Evolutionary conservation across 2,329 filamentous ascomycete species (phyloP), one percentile per base, ranked within the genome.

Genomic region (Pleochaeta shiraiana): DNA sequence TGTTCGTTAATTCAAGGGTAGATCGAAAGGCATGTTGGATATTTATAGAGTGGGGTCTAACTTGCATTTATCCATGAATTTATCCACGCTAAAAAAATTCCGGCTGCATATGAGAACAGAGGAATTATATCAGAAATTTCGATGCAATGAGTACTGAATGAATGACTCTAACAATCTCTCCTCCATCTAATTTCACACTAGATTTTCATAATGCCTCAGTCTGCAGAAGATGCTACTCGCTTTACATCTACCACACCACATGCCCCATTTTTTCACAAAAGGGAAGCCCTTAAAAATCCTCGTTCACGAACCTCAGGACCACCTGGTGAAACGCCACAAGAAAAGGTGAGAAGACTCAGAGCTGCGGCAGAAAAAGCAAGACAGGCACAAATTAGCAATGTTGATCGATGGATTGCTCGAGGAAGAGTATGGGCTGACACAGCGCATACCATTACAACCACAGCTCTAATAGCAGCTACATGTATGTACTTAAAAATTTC

Each of bases 161-260:
- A n/a, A n/a, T n/a, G n/a, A n/a, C n/a, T n/a, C n/a, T n/a, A n/a
- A n/a, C n/a, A n/a, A n/a, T n/a, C n/a, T 43, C 2, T 43, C 37
- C 37, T 43, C n/a, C 9, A 12, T 11, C n/a, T 3, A 43, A 3
- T 3, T 3, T 11, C 9, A 14, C n/a, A 43, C 14, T 14, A 3
- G n/a, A 43, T 3, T 19, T 11, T 43, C 65, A 67, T 64, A 30
- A 77, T 76, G 68, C 80, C 86, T 66, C 85, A 86, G 73, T 88
- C 83, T 76, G 84, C 87, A 73, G 83, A 82, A 70, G 88, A 91
- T 74, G 88, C 88, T 69, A 93, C 88, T 71, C 85, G 87, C 72
- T 93, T 88, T 75, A 88, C 85, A 19, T 77, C 83, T 30, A 86
- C 83, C 21, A 83, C 80, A 66, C 84, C 84, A 39, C 87, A 90